phyloP scores from a whole-genome alignment of 495 filamentous ascomycete genomes.

The Cryomyces minteri region DNA sequence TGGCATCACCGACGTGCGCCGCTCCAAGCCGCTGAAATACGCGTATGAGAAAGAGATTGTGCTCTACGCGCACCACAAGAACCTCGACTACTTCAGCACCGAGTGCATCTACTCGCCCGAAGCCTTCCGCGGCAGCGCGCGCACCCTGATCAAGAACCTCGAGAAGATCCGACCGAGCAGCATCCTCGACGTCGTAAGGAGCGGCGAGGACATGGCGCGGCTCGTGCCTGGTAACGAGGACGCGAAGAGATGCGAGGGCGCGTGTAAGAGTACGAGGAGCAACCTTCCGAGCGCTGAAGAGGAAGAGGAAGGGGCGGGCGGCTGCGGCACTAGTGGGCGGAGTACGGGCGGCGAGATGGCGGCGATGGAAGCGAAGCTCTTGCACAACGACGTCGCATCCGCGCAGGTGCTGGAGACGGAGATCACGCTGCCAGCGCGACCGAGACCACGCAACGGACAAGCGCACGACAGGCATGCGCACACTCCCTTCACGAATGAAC shows the following conservation, averaged over 20 bases:
- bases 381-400: constrained; percentile 41
- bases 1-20: constrained; percentile 39
- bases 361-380: constrained; percentile 69
- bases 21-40: constrained; percentile 93
- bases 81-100: constrained; percentile 92
- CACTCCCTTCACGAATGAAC: background rate
- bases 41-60: constrained; percentile 99
- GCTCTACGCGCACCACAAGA: constrained; percentile 87
- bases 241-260: constrained; percentile 12
- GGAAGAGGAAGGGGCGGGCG: constrained; percentile 44
- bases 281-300: constrained; percentile 12
- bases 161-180: constrained; percentile 85
- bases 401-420: constrained; percentile 47
- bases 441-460: background rate
- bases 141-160: constrained; percentile 82
- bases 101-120: constrained; percentile 98
- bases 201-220: constrained; percentile 88
- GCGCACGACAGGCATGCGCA: background rate
- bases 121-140: constrained; percentile 87
- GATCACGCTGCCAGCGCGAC: constrained; percentile 26
- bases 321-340: constrained; percentile 55
- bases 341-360: constrained; percentile 71
- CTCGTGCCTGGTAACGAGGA: constrained; percentile 41
- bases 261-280: constrained; percentile 12
- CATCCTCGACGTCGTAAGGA: constrained; percentile 84